A percentile compares a stretch with the other conserved stretches of the same genome.
phyloP scores from a whole-genome alignment of 2,329 filamentous ascomycete genomes.

The Orbilia javanica region DNA sequence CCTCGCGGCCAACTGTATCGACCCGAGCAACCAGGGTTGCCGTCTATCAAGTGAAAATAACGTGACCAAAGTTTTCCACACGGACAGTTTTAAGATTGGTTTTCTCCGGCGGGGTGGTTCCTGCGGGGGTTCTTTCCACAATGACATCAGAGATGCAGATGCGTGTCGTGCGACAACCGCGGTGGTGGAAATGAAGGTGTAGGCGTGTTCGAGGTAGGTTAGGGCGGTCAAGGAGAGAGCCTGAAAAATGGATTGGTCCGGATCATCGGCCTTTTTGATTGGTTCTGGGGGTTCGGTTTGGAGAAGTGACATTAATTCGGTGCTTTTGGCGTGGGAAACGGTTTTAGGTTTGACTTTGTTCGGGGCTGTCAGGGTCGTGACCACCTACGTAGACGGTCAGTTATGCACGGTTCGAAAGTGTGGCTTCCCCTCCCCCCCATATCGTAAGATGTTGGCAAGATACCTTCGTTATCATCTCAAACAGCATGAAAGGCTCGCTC shows the following conservation, averaged over 20 bases:
- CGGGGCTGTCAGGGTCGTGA: constrained; percentile 40
- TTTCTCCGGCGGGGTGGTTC: constrained; percentile 49
- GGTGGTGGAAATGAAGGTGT: constrained; percentile 56
- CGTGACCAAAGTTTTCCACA: constrained; percentile 58
- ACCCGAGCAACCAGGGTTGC: constrained; percentile 61
- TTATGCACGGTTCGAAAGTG: neutral
- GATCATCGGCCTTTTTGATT: constrained; percentile 42
- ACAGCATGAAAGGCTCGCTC: constrained; percentile 89
- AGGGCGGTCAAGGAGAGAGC: constrained; percentile 37
- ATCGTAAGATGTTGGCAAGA: constrained; percentile 65
- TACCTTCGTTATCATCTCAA: constrained; percentile 83
- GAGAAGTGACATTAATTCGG: constrained; percentile 50
- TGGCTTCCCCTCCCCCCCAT: neutral
- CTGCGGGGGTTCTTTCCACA: constrained; percentile 57
- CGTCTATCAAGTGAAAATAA: constrained; percentile 56
- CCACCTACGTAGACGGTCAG: constrained; percentile 34
- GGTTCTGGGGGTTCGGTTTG: constrained; percentile 50
- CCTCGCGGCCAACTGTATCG: constrained; percentile 57
- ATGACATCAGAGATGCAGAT: constrained; percentile 58
- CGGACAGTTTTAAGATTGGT: constrained; percentile 59
- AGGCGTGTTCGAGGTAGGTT: constrained; percentile 49
- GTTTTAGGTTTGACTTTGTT: constrained; percentile 50
- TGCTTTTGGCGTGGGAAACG: constrained; percentile 55
- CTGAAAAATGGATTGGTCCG: constrained; percentile 29
- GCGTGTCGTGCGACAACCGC: constrained; percentile 51